phyloP scores from a whole-genome alignment of 2,329 filamentous ascomycete species.

The Pseudogymnoascus sp. region DNA sequence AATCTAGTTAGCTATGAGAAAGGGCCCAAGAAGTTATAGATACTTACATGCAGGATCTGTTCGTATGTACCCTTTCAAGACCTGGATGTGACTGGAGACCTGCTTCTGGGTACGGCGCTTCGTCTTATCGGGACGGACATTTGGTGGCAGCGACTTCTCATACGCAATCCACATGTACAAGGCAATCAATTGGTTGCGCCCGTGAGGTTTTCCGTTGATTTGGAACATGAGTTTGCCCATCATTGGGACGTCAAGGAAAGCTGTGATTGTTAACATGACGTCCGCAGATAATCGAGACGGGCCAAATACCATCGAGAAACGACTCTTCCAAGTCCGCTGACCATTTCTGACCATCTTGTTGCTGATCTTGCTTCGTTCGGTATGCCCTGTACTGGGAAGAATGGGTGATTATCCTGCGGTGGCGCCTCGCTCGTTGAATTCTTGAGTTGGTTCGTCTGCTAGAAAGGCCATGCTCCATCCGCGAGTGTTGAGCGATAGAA shows the following conservation, averaged over 20 bases:
- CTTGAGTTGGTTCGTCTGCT: constrained; percentile 26
- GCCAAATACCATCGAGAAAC: constrained; percentile 56
- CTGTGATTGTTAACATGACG: constrained; percentile 33
- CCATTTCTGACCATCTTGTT: constrained; percentile 56
- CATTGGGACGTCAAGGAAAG: constrained; percentile 56
- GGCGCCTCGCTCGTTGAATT: constrained; percentile 24
- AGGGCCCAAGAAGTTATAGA: background rate
- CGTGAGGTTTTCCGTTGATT: constrained; percentile 55
- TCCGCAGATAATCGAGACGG: background rate
- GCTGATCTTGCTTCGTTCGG: constrained; percentile 53
- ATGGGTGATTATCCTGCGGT: constrained; percentile 48
- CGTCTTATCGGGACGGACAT: constrained; percentile 39
- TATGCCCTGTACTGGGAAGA: constrained; percentile 60
- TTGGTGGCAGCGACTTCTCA: constrained; percentile 34
- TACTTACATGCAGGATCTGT: constrained; percentile 56
- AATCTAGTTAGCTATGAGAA: background rate
- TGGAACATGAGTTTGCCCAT: constrained; percentile 62
- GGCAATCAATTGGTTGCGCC: constrained; percentile 63
- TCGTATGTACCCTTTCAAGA: constrained; percentile 60
- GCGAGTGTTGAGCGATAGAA: background rate
- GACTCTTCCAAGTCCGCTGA: constrained; percentile 56
- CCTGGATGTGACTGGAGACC: constrained; percentile 65
- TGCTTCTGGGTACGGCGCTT: constrained; percentile 49
- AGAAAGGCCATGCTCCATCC: background rate
- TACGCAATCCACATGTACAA: constrained; percentile 57